Evolutionary conservation across 139 green algal species (phyloP), one percentile per base, ranked within the genome.

Genomic region (Astrephomene gubernaculifera): DNA sequence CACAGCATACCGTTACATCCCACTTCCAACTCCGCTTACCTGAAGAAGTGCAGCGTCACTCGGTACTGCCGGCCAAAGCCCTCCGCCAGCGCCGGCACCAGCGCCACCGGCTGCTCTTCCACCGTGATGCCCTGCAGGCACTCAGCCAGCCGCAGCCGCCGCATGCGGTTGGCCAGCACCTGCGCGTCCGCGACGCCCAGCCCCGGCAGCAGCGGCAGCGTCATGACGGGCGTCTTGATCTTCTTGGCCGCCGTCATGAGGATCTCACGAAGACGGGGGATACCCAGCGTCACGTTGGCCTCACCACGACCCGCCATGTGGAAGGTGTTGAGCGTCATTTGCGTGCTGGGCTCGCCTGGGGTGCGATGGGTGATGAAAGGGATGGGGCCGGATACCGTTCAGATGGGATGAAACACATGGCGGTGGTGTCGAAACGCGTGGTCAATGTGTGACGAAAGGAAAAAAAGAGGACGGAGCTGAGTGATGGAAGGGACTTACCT

Each of bases 251-350:
- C 97, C 0, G 96, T 99, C 97, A 99, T 99, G 19, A 99, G 89
- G 49, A 99, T 96, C 92, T 99, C 97, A 29, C 97, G 92, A 57
- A 99, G 90, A 17, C 97, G 95, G 1, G 97, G 97, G 68, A 99
- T 99, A 65, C 97, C 97, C 52, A 99, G 91, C 45, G 97, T 99
- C 86, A 99, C 97, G 86, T 99, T 99, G 21, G 97, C 97, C 90
- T 99, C 96, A 4, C 97, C 96, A 3, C 96, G 93, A 1, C 96
- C 96, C 54, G 93, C 94, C 94, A 97, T 97, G 91, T 99, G 97
- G 92, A 99, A 99, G 27, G 96, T 99, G 93, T 98, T 99, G 74
- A 98, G 94, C 33, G 95, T 98, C 93, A 98, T 97, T 86, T 98
- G 95, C 31, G 94, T 97, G 49, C 86, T 94, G 2, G 96, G 97